Conservation (phyloP, 31 red algal genomes). For the Porphyra umbilicalis region DNA sequence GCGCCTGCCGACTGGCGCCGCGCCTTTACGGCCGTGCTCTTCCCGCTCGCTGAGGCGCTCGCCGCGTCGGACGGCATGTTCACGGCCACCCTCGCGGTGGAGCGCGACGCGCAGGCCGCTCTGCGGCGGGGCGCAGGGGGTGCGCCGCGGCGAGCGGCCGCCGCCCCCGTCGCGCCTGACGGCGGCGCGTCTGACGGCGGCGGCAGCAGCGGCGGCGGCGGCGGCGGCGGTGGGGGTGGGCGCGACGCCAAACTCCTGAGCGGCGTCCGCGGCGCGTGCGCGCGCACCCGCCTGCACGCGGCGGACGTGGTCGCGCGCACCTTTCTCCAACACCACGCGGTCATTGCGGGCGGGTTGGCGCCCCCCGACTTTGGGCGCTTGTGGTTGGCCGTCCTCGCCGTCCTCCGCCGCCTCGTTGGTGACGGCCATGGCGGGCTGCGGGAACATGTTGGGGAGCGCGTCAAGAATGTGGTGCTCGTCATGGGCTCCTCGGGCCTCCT, state of each 20-base stretch:
- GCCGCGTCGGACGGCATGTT: constrained; percentile 49
- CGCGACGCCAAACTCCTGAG: constrained; percentile 52
- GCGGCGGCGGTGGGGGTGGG: constrained; percentile 23
- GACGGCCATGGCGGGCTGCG: constrained; percentile 39
- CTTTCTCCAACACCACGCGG: constrained; percentile 85
- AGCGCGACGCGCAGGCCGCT: constrained; percentile 24
- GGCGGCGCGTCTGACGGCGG: constrained; percentile 19
- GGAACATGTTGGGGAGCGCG: constrained; percentile 79
- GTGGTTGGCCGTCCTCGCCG: constrained; percentile 54
- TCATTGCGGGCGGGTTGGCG: constrained; percentile 26
- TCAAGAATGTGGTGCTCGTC: constrained; percentile 91
- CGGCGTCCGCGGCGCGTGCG: constrained; percentile 52
- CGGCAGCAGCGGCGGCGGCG: constrained; percentile 20
- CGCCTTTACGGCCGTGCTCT: constrained; percentile 45
- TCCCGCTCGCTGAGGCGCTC: constrained; percentile 62
- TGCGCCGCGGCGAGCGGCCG: constrained; percentile 15
- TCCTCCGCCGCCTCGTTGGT: constrained; percentile 42
- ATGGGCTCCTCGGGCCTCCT: constrained; percentile 78
- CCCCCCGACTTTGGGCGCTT: constrained; percentile 54
- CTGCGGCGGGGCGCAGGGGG: not conserved
- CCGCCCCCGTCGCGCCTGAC: not conserved
- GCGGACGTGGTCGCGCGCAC: constrained; percentile 50
- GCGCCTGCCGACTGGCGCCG: constrained; percentile 43
- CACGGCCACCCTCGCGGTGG: constrained; percentile 46
- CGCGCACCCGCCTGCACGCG: constrained; percentile 50